phyloP scores from a whole-genome alignment of 331 rosid species.

The Ulmus americana region DNA sequence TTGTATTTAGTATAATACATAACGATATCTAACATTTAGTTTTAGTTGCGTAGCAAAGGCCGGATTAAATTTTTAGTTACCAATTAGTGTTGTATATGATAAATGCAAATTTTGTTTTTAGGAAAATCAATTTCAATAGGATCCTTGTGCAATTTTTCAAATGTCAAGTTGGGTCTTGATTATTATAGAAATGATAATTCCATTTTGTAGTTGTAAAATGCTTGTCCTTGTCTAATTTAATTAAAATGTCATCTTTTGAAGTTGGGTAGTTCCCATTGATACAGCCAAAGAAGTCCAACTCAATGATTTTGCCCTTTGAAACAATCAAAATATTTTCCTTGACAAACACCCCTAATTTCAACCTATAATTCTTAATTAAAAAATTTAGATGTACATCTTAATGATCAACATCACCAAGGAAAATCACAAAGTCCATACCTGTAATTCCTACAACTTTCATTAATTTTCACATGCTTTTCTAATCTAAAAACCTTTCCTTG shows the following conservation, averaged over 20 bases:
- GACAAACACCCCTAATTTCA: constrained; percentile 13
- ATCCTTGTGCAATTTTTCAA: not conserved
- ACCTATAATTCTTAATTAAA: constrained; percentile 4
- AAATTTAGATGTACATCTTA: not conserved
- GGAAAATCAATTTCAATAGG: constrained; percentile 9
- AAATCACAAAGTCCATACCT: constrained; percentile 12
- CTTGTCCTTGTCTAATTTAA: constrained; percentile 4
- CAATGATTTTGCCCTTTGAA: constrained; percentile 12
- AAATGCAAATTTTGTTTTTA: not conserved
- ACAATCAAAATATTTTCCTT: constrained; percentile 8
- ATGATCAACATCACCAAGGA: not conserved
- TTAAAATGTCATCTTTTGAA: constrained; percentile 11
- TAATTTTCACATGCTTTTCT: constrained; percentile 30
- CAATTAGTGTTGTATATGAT: too few relatives aligned
- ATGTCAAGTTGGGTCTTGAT: constrained; percentile 25
- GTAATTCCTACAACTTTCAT: constrained; percentile 20
- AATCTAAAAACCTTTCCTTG: constrained; percentile 26
- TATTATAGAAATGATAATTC: constrained; percentile 15
- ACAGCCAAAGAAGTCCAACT: constrained; percentile 31
- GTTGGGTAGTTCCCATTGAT: constrained; percentile 34
- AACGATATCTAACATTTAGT: too few relatives aligned
- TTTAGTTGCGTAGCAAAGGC: too few relatives aligned
- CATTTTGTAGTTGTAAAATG: constrained; percentile 14
- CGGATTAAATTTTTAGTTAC: too few relatives aligned
- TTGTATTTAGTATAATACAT: too few relatives aligned